Evolutionary conservation across 768 basidiomycete species (phyloP).

Genomic region (Suillus placidus): DNA sequence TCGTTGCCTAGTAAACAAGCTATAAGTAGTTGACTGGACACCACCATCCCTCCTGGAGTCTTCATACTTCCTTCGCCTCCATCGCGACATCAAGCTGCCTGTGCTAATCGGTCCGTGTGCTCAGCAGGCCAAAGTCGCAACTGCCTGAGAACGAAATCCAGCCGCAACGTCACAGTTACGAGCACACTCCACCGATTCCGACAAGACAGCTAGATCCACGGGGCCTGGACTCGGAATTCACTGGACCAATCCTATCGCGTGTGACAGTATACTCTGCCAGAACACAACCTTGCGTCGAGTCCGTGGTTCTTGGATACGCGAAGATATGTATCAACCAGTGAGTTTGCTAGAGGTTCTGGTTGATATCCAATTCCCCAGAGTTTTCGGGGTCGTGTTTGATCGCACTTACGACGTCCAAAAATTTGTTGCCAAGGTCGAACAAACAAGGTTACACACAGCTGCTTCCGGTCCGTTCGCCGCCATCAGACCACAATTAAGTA

Average conservation of each 20-base stretch:
- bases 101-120: neutral
- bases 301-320: neutral
- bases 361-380: constrained; percentile 9
- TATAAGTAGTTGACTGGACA: constrained; percentile 5
- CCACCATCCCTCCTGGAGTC: neutral
- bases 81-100: neutral
- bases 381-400: constrained; percentile 2
- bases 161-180: neutral
- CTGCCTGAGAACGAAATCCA: neutral
- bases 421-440: neutral
- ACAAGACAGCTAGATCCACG: neutral
- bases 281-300: neutral
- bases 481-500: constrained; percentile 1
- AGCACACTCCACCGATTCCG: neutral
- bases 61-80: neutral
- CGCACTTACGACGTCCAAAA: neutral
- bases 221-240: neutral
- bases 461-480: neutral
- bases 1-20: neutral
- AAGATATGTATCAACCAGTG: neutral
- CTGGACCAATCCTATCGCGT: neutral
- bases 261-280: neutral
- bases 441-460: neutral
- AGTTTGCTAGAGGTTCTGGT: neutral
- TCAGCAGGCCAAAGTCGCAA: neutral